Base-by-base conservation (phyloP, 164 flowering plant genomes). In the Kingdonia uniflora region DNA sequence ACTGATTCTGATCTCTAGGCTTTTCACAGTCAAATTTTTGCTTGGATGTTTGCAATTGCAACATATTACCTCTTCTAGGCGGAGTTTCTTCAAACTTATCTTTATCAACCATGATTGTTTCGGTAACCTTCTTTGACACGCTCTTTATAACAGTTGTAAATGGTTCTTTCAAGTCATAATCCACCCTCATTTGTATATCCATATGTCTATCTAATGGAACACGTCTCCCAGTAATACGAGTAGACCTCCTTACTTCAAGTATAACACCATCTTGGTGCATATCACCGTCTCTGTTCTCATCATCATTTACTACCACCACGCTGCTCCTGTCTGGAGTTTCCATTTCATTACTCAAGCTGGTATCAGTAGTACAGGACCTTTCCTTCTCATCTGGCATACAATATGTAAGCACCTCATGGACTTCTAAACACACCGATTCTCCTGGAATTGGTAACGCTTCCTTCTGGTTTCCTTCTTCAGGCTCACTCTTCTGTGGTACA, bases 171-270 rank as follows among this genome's bases (percentile, higher is more conserved):
- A 14, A 42, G 16, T 56, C 47, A 23, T 24, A 39, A 51, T 4
- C 10, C 10, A 33, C 33, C 52, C 21, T 42, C 52, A 33, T 56
- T 14, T 14, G 51, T 3, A 43, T 20, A 49, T 61, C 56, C 10
- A 29, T 5, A 19, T 44, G 45, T 15, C 42, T 20, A 19, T 44
- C 37, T 37, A 20, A 21, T 20, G 56, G 43, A 43, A 59, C 43
- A 52, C 33, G 56, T 52, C 42, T 59, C 37, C 63, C 56, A 42
- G 29, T 43, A 17, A 52, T 59, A 43, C 57, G 37, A 6, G 11
- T 20, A 44, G 56, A 52, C 43, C 63, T 59, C 56, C 63, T 51
- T 20, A 29, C 26, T 17, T 41, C 57, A 33, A 39, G n/a, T 2
- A 20, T 7, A 11, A 24, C 14, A 19, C 26, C 50, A 19, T 19